Conservation (phyloP, 129 eudicot species). For the Rutidosis leptorrhynchoides region DNA sequence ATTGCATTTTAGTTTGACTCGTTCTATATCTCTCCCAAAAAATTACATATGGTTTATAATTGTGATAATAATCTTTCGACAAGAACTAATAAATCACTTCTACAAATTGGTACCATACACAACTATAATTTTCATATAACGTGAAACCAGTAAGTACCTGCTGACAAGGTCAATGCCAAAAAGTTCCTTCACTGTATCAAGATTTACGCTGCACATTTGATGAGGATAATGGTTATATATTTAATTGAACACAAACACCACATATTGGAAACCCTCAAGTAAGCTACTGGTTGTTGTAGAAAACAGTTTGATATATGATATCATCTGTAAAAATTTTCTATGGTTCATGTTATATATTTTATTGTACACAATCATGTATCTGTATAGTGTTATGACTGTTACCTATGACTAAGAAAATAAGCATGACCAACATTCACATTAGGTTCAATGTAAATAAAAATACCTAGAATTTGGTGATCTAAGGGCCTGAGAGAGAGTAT, state of each 20-base stretch:
- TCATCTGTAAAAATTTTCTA: not conserved
- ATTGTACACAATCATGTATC: conserved; percentile 4
- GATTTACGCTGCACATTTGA: conserved; percentile 54
- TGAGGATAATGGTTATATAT: conserved; percentile 10
- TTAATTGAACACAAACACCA: conserved; percentile 4
- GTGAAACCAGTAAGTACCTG: conserved; percentile 49
- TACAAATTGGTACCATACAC: conserved; percentile 14
- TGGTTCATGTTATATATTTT: conserved; percentile 7
- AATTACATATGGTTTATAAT: not conserved
- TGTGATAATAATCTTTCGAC: conserved; percentile 2
- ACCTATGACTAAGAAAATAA: not conserved
- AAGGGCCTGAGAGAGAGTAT: conserved; percentile 83
- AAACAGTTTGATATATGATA: not conserved
- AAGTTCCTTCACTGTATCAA: conserved; percentile 68
- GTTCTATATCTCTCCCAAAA: conserved; percentile 7
- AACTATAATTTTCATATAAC: not conserved
- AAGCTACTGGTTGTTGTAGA: not conserved
- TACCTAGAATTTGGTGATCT: conserved; percentile 67
- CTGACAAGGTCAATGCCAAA: conserved; percentile 86
- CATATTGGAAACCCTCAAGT: not conserved
- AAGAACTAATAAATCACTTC: conserved; percentile 13
- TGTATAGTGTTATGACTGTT: not conserved
- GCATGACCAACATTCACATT: not conserved
- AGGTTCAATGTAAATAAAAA: conserved; percentile 13
- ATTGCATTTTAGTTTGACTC: conserved; percentile 1